Conservation (phyloP, 225 moss, liverwort and hornwort species). For the Lunularia cruciata region DNA sequence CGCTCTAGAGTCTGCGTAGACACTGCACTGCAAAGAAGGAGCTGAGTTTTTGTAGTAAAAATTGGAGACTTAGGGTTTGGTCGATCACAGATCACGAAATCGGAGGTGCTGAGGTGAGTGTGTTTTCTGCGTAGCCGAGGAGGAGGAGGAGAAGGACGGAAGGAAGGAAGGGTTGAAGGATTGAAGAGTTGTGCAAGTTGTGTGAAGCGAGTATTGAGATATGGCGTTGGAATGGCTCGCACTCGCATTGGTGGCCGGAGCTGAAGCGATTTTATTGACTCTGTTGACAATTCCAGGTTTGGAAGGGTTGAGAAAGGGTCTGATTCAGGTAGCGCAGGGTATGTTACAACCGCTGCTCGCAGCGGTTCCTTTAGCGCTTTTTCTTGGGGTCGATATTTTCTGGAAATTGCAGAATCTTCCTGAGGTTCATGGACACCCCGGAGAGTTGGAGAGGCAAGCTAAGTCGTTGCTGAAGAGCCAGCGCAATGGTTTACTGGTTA, state of each 20-base stretch:
- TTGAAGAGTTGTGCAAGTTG: too few relatives aligned
- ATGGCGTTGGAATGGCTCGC: constrained; percentile 53
- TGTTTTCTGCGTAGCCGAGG: too few relatives aligned
- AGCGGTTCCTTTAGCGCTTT: constrained; percentile 38
- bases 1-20: too few relatives aligned
- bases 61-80: background rate
- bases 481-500: constrained; percentile 41
- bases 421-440: constrained; percentile 34
- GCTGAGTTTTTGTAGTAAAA: background rate
- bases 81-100: background rate
- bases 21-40: background rate
- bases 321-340: constrained; percentile 45
- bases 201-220: background rate
- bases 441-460: constrained; percentile 38
- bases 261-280: constrained; percentile 32
- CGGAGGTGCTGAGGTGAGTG: too few relatives aligned
- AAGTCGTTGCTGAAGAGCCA: constrained; percentile 46
- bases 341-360: constrained; percentile 45
- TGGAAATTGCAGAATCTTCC: constrained; percentile 44
- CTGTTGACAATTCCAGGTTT: constrained; percentile 39
- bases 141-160: too few relatives aligned
- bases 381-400: constrained; percentile 48
- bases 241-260: constrained; percentile 34
- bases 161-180: too few relatives aligned
- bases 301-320: constrained; percentile 42